Base-by-base conservation (phyloP, 345 rosid genomes). In the Adansonia digitata region DNA sequence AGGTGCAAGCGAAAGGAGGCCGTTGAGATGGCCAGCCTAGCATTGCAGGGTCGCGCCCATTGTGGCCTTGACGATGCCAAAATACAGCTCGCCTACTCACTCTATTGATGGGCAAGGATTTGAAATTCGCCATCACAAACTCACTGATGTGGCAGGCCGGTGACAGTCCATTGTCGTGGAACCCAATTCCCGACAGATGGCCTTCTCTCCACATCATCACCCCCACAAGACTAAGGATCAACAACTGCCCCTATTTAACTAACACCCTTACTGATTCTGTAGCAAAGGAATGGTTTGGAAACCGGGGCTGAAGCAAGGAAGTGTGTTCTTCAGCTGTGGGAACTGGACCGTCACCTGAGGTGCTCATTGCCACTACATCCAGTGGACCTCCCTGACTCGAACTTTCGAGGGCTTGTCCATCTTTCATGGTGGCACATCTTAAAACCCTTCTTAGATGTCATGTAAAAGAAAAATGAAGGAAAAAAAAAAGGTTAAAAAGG, bases 21-120 rank as follows among this genome's bases (percentile, higher is more conserved):
- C 7, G 86, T 83, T 14, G 76, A 82, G 76, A 67, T 77, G 78
- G 88, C 88, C 0, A 86, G 90, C 39, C 78, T 86, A 52, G 83
- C 71, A 17, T 84, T 88, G 88, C 80, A 86, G 51, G 90, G 86
- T 2, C 85, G 85, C 52, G 81, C 84, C 35, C 86, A 86, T 74
- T 86, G 85, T 7, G 88, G 90, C 42, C 78, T 86, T 9, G 90
- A 84, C 20, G 90, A 86, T 74, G 90, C 90, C 18, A 78, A 72
- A 86, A 84, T 81, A 86, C 88, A 14, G 89, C 89, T 57, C 87
- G 79, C 60, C 69, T 86, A 56, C 85, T 86, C 48, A 72, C 86
- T 59, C 77, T 74, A 55, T 63, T 86, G 24, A 84, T 86, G 87
- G 82, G 49, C 78, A 72, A 71, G 27, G 90, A 88, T 49, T 81